Evolutionary conservation across 1,284 basidiomycete genomes (phyloP), one percentile per base, ranked within the genome.

Genomic region (Laetiporus sulphureus): DNA sequence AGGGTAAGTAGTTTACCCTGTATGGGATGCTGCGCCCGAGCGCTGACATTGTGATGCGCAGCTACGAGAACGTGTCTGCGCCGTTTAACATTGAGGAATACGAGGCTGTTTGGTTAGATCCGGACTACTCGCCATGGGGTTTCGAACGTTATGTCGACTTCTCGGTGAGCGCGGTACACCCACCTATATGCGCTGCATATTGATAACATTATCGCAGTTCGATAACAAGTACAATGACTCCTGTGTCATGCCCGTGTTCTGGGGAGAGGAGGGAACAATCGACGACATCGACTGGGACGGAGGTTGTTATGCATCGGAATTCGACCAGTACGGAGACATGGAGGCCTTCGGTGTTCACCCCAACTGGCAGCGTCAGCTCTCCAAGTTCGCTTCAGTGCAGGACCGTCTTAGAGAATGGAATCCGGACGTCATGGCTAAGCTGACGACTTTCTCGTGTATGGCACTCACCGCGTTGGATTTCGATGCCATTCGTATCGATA

Each of bases 271-370:
- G 49, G 91, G 85, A 18, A 70, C 70, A 0, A 67, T 78, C 34
- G 68, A 87, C 50, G 63, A 75, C 33, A 62, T 83, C 7, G 66
- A 71, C 36, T 51, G 50, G 42, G 65, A 69, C 21, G 68, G 73
- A 30, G 90, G 91, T 19, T 95, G 91, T 61, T 70, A 80, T 51
- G 63, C 67, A 21, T 90, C 85, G 21, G 88, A 92, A 49, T 93
- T 94, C 54, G 91, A 95, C 63, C 90, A 93, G 49, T 95, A 87
- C 54, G 91, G 91, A 49, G 91, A 95, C 65, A 88, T 91, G 75
- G 91, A 94, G 62, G 91, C 91, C 47, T 95, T 95, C 60, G 91
- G 91, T 83, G 90, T 94, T 27, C 90, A 88, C 57, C 83, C 84
- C n/a, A 85, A 90, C 62, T 92, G 86, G 87, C 76, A 94, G 58